Percentiles rank a stretch among this genome's conserved stretches.
These are phyloP conservation scores for Avena eriantha DNA, from an alignment of 176 grass and related monocot species.

Conservation along the genomic window DNA sequence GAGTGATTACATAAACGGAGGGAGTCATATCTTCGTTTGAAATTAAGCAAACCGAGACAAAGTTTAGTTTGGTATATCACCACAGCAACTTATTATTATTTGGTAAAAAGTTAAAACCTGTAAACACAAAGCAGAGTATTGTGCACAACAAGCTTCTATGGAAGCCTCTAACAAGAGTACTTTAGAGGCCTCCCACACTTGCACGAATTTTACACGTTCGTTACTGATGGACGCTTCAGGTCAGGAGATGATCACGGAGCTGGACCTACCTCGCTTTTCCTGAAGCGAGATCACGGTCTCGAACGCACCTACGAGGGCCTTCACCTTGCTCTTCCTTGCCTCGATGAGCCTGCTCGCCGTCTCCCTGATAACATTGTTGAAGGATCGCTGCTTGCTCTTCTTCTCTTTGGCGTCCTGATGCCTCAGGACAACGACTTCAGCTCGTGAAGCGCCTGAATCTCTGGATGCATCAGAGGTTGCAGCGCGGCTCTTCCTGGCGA, in stretches of 20 bases:
- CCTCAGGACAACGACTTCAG: slow-evolving; percentile 56
- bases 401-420: slow-evolving; percentile 45
- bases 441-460: slow-evolving; percentile 11
- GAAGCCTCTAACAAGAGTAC: slow-evolving; percentile 12
- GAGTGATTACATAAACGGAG: neutral
- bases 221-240: neutral
- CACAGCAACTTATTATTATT: neutral
- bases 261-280: slow-evolving; percentile 47
- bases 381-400: slow-evolving; percentile 47
- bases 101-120: neutral
- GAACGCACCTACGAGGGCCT: slow-evolving; percentile 77
- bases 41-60: neutral
- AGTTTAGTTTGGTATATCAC: neutral
- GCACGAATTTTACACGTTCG: neutral
- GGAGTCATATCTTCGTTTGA: neutral
- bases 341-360: slow-evolving; percentile 65
- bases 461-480: neutral
- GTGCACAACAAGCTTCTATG: neutral
- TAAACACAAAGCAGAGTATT: slow-evolving; percentile 19
- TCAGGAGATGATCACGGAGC: slow-evolving; percentile 35
- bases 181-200: neutral
- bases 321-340: slow-evolving; percentile 77
- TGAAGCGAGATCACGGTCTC: slow-evolving; percentile 79
- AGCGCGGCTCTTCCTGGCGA: slow-evolving; percentile 1
- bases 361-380: slow-evolving; percentile 78